phyloP scores from a whole-genome alignment of 1,284 basidiomycete species.

The Fomitopsis pinicola region DNA sequence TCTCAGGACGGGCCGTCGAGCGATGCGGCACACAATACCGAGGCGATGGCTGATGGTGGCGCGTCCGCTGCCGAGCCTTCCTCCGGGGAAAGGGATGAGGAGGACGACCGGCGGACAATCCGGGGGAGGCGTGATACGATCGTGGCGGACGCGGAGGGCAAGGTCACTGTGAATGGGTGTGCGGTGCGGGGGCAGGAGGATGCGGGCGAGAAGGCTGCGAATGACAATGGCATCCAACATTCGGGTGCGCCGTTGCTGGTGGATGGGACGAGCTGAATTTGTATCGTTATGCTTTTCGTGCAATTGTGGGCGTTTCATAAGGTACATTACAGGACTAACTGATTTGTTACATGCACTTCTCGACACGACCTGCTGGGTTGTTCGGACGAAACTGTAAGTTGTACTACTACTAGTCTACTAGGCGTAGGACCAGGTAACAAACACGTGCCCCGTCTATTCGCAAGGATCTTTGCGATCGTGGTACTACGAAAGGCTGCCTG shows the following conservation, averaged over 20 bases:
- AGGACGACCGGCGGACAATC: constrained; percentile 60
- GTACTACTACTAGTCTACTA: too few relatives aligned
- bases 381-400: too few relatives aligned
- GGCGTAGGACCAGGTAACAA: too few relatives aligned
- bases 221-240: constrained; percentile 8
- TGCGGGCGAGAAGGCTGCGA: constrained; percentile 17
- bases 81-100: constrained; percentile 24
- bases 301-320: background rate
- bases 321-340: background rate
- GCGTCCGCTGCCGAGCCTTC: background rate
- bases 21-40: background rate
- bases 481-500: too few relatives aligned
- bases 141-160: constrained; percentile 30
- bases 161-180: constrained; percentile 17
- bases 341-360: background rate
- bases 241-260: constrained; percentile 6
- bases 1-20: background rate
- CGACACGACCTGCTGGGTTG: too few relatives aligned
- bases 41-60: background rate
- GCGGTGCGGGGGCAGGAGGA: constrained; percentile 3
- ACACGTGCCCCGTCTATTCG: too few relatives aligned
- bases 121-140: constrained; percentile 30
- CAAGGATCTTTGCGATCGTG: too few relatives aligned
- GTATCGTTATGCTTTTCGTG: background rate
- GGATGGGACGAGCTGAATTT: constrained; percentile 12